Percentiles rank a stretch among this genome's conserved stretches.
phyloP scores from a whole-genome alignment of 257 asterid genomes.

The Ajuga chamaepitys region DNA sequence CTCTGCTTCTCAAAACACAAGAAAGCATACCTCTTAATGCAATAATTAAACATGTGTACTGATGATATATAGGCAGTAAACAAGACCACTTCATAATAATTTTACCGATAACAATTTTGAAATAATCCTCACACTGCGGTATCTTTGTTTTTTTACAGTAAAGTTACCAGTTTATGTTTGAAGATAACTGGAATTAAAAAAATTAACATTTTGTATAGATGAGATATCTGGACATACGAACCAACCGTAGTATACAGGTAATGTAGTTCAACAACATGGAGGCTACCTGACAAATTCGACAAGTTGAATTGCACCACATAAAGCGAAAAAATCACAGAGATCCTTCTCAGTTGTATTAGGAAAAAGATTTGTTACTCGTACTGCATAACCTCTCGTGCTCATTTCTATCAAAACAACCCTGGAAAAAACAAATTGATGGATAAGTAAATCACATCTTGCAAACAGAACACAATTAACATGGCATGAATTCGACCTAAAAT shows the following conservation, averaged over 20 bases:
- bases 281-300: slow-evolving; percentile 62
- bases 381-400: slow-evolving; percentile 60
- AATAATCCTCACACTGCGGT: background rate
- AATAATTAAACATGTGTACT: background rate
- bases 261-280: background rate
- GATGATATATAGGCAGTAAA: background rate
- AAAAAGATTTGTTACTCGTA: slow-evolving; percentile 54
- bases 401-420: slow-evolving; percentile 22
- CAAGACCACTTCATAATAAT: background rate
- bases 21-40: background rate
- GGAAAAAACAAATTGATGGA: background rate
- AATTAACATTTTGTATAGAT: background rate
- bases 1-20: slow-evolving; percentile 36
- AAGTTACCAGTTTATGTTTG: background rate
- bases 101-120: background rate
- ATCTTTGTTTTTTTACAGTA: background rate
- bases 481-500: background rate
- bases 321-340: slow-evolving; percentile 56
- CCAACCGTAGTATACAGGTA: background rate
- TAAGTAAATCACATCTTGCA: background rate
- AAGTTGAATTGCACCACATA: slow-evolving; percentile 70
- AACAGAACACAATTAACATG: background rate
- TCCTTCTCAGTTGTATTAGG: slow-evolving; percentile 74
- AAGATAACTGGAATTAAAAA: background rate
- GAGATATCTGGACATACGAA: background rate